phyloP scores from a whole-genome alignment of 495 filamentous ascomycete species.

The Annulohypoxylon moriforme region DNA sequence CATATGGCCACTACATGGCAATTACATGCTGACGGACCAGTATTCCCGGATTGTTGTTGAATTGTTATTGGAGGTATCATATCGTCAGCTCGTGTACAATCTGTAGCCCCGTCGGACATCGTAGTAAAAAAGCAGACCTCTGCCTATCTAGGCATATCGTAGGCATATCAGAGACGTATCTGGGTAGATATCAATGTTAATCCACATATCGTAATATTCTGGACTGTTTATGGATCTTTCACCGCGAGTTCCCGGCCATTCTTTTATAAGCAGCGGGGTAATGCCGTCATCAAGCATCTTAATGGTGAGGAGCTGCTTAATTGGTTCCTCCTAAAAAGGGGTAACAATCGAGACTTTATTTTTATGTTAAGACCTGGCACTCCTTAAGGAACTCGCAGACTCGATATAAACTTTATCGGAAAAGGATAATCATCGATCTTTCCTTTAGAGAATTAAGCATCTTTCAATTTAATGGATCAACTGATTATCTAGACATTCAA shows the following conservation, averaged over 20 bases:
- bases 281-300: conserved; percentile 1
- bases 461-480: too few species aligned
- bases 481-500: too few species aligned
- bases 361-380: not conserved
- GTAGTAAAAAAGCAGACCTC: conserved; percentile 18
- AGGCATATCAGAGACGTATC: too few species aligned
- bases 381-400: not conserved
- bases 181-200: not conserved
- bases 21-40: conserved; percentile 25
- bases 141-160: not conserved
- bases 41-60: not conserved
- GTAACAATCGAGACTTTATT: not conserved
- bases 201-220: conserved; percentile 10
- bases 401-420: not conserved
- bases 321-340: not conserved
- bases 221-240: conserved; percentile 1
- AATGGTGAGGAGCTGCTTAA: not conserved
- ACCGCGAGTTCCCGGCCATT: conserved; percentile 2
- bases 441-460: not conserved
- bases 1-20: not conserved
- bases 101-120: not conserved
- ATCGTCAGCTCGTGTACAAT: conserved; percentile 10
- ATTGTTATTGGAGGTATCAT: conserved; percentile 22
- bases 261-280: conserved; percentile 15
- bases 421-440: not conserved